These are phyloP conservation scores for Phytophthora cryptogea DNA, from an alignment of 352 stramenopile genomes.

Conservation along the genomic window DNA sequence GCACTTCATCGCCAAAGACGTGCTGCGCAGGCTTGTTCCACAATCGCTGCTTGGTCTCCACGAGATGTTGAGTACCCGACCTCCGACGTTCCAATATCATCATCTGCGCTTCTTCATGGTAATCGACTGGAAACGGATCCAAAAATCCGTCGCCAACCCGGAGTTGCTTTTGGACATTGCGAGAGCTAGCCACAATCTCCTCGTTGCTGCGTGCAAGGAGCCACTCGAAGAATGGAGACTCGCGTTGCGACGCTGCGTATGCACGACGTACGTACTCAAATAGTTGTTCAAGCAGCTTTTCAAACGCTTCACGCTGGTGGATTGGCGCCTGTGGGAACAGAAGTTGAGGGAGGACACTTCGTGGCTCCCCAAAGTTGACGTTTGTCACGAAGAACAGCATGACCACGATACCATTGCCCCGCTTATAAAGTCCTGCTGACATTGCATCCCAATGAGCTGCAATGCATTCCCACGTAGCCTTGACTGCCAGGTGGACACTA, in stretches of 20 bases:
- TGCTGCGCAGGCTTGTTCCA: constrained; percentile 48
- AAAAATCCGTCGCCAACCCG: constrained; percentile 43
- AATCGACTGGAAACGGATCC: constrained; percentile 51
- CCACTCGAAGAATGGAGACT: constrained; percentile 63
- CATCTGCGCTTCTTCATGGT: constrained; percentile 46
- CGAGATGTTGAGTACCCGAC: constrained; percentile 37
- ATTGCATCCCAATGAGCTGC: constrained; percentile 68
- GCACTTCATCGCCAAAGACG: constrained; percentile 63
- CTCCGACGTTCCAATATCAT: constrained; percentile 45
- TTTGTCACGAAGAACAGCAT: constrained; percentile 74
- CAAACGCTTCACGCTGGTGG: constrained; percentile 51
- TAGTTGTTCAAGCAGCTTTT: constrained; percentile 40
- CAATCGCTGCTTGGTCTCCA: constrained; percentile 49
- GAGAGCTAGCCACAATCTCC: constrained; percentile 43
- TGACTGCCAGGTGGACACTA: constrained; percentile 58
- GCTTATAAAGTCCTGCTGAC: constrained; percentile 41
- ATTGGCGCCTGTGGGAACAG: constrained; percentile 46
- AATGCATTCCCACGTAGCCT: constrained; percentile 69
- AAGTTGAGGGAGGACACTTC: constrained; percentile 48
- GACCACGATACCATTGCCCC: constrained; percentile 51
- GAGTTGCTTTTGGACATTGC: constrained; percentile 39
- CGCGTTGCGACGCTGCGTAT: constrained; percentile 38
- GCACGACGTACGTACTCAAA: constrained; percentile 45
- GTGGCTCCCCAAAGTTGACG: constrained; percentile 55
- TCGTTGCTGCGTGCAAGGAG: constrained; percentile 57